These are phyloP conservation scores for Physaria fendleri DNA, from an alignment of 345 rosid genomes.

Conservation along the genomic window DNA sequence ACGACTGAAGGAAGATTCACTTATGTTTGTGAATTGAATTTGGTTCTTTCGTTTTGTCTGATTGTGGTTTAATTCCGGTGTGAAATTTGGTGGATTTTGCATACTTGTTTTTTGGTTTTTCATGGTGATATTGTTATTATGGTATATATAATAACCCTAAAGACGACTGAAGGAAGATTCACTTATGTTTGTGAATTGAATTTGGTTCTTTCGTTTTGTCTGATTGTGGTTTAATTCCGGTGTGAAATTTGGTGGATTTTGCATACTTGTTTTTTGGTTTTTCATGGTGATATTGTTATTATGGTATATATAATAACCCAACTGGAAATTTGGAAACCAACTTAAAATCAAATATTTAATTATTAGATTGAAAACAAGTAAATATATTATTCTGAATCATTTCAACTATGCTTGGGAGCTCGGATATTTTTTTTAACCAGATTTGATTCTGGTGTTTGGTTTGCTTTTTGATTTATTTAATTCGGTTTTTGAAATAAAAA, in stretches of 20 bases:
- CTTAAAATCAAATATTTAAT: no score
- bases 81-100: not conserved
- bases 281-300: not conserved
- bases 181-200: not conserved
- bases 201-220: not conserved
- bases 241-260: not conserved
- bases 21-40: not conserved
- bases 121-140: not conserved
- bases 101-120: not conserved
- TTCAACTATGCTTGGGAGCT: no score
- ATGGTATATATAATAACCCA: conserved; percentile 8
- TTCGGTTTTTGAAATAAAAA: no score
- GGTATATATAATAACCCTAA: conserved; percentile 6
- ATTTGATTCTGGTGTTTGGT: no score
- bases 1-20: not conserved
- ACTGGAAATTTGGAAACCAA: no score
- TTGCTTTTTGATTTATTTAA: no score
- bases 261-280: not conserved
- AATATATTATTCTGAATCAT: no score
- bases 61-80: not conserved
- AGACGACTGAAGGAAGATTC: not conserved
- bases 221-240: not conserved
- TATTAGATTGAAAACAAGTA: no score
- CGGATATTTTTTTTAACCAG: no score
- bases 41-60: not conserved